phyloP scores from a whole-genome alignment of 2,329 filamentous ascomycete species.

The Emmonsiellopsis sp. region DNA sequence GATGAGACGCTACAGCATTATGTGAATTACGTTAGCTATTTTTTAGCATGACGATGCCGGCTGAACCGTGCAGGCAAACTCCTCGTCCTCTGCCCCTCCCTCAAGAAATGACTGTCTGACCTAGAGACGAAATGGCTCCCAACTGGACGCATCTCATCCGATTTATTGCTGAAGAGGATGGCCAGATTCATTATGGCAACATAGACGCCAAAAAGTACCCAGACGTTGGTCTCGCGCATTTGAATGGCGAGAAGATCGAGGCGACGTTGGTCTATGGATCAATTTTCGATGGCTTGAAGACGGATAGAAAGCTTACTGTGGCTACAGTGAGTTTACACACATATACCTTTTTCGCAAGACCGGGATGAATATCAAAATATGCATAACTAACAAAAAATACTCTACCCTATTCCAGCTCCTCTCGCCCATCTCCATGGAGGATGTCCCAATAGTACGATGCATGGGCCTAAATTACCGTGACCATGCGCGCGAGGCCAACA shows the following conservation, averaged over 20 bases:
- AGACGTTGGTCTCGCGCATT: slow-evolving; percentile 28
- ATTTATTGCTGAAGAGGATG: slow-evolving; percentile 35
- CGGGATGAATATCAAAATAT: neutral
- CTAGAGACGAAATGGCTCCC: slow-evolving; percentile 7
- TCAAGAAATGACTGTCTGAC: neutral
- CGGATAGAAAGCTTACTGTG: neutral
- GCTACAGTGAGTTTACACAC: neutral
- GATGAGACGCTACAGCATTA: no score
- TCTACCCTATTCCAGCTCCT: slow-evolving; percentile 15
- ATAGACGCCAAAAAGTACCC: slow-evolving; percentile 23
- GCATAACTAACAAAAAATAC: neutral
- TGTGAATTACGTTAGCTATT: no score
- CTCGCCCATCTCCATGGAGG: slow-evolving; percentile 24
- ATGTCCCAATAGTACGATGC: slow-evolving; percentile 37
- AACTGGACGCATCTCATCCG: slow-evolving; percentile 35
- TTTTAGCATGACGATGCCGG: no score
- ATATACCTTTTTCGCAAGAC: neutral
- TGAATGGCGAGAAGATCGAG: slow-evolving; percentile 21
- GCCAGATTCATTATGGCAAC: slow-evolving; percentile 33
- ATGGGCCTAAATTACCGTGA: slow-evolving; percentile 40
- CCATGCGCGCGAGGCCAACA: slow-evolving; percentile 31
- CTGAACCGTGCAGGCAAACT: no score
- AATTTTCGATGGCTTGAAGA: slow-evolving; percentile 23
- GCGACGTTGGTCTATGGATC: slow-evolving; percentile 27
- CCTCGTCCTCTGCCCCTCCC: neutral